phyloP scores from a whole-genome alignment of 2,329 filamentous ascomycete species.

The Cercospora canescens region DNA sequence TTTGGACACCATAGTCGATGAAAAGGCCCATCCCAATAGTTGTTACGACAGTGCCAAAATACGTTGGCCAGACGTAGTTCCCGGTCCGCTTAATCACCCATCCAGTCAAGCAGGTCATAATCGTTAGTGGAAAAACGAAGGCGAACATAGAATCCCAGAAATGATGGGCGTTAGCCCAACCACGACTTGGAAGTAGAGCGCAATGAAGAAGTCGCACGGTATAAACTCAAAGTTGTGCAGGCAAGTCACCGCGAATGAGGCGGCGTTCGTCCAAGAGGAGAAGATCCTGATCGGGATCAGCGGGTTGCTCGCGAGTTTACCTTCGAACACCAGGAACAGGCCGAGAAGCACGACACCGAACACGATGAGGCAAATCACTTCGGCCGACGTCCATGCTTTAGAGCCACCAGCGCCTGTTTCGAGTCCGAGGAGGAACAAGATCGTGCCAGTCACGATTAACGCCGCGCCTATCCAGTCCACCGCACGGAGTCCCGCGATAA shows the following conservation, averaged over 20 bases:
- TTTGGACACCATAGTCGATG: constrained; percentile 42
- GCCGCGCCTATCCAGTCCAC: constrained; percentile 62
- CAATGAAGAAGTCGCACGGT: constrained; percentile 68
- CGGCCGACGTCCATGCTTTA: constrained; percentile 55
- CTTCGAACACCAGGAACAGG: constrained; percentile 62
- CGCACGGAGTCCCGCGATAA: constrained; percentile 61
- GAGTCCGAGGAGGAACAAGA: constrained; percentile 55
- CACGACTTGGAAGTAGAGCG: constrained; percentile 71
- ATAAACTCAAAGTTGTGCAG: constrained; percentile 60
- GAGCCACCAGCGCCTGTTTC: constrained; percentile 53
- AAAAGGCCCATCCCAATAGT: constrained; percentile 51
- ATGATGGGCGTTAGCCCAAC: constrained; percentile 60
- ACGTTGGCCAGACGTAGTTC: constrained; percentile 49
- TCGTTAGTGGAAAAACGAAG: constrained; percentile 49
- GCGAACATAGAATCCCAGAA: constrained; percentile 63
- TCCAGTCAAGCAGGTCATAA: constrained; percentile 48
- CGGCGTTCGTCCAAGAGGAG: constrained; percentile 56
- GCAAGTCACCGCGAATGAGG: constrained; percentile 52
- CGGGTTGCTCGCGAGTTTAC: constrained; percentile 62
- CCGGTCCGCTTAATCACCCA: constrained; percentile 52
- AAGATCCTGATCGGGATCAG: constrained; percentile 69
- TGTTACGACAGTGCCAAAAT: constrained; percentile 43
- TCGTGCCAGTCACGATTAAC: constrained; percentile 48
- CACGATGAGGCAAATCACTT: constrained; percentile 56
- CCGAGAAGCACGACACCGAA: constrained; percentile 51